Evolutionary conservation across 2,329 filamentous ascomycete species (phyloP), one percentile per base, ranked within the genome.

Genomic region (Diaporthe citri): DNA sequence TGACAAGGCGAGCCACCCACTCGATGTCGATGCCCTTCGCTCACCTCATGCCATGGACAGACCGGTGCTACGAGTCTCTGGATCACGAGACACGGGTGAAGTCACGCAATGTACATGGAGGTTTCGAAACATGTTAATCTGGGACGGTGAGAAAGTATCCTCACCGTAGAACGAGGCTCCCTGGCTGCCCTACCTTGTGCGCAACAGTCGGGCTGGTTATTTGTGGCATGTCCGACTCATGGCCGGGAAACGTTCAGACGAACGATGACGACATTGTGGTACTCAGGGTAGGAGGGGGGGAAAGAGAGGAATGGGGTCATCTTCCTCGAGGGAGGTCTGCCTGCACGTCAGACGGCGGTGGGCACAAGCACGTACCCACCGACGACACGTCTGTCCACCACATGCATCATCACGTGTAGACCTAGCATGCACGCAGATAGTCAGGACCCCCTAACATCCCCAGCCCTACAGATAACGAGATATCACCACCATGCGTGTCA

Each of bases 321-420:
- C 22, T 36, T 48, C 31, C 28, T 51, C 46, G 20, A 51, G 43
- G 60, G 36, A 39, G 28, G 43, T 2, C 34, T 20, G n/a, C 43
- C 62, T 51, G 62, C 62, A 67, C 62, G 62, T 67, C 43, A 67
- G 62, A 67, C 31, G 43, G 43, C 62, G 62, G 62, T 51, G 62
- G 62, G 46, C 64, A 67, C 64, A 67, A 22, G 9, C 28, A 22
- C 31, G 13, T 48, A 48, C 41, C 62, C 62, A 67, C 62, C 31
- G 22, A 28, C 41, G 41, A 64, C 41, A 48, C 60, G 60, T 66
- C 28, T 66, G 60, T 48, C 43, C 60, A 66, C 31, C 20, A 34
- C 10, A 25, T 22, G 12, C 22, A 39, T 36, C 34, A 52, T 67
- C 59, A 46, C 39, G 59, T 67, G 62, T 66, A 48, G 12, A 17